Evolutionary conservation across 306 rosid species (phyloP).

Genomic region (Malus asiatica): DNA sequence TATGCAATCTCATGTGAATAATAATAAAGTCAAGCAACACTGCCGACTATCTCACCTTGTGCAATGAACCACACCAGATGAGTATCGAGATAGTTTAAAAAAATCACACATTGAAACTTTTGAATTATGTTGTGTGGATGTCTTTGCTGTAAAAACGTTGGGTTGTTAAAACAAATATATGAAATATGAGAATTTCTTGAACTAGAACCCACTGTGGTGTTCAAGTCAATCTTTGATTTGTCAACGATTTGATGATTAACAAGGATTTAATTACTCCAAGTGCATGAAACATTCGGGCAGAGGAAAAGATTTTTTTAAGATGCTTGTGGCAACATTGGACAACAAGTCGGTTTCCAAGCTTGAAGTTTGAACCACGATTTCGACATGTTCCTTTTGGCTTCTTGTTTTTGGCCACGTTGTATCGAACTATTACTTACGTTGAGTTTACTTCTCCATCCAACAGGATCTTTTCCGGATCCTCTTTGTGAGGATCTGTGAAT

Average conservation of each 20-base stretch:
- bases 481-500: no score
- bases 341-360: not conserved
- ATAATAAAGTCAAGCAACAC: not conserved
- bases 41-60: no score
- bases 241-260: not conserved
- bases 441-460: constrained; percentile 4
- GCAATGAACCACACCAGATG: not conserved
- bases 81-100: not conserved
- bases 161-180: not conserved
- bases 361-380: not conserved
- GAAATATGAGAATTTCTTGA: not conserved
- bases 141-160: not conserved
- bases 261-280: not conserved
- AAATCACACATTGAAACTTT: not conserved
- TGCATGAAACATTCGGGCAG: not conserved
- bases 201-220: not conserved
- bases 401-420: not conserved
- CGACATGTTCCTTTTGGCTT: not conserved
- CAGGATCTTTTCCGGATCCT: rapidly evolving
- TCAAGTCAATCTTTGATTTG: not conserved
- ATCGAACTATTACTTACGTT: not conserved
- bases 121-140: not conserved
- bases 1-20: no score
- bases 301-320: not conserved
- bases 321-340: not conserved